phyloP scores from a whole-genome alignment of 2,329 filamentous ascomycete species.

The Pseudovirgaria hyperparasitica region DNA sequence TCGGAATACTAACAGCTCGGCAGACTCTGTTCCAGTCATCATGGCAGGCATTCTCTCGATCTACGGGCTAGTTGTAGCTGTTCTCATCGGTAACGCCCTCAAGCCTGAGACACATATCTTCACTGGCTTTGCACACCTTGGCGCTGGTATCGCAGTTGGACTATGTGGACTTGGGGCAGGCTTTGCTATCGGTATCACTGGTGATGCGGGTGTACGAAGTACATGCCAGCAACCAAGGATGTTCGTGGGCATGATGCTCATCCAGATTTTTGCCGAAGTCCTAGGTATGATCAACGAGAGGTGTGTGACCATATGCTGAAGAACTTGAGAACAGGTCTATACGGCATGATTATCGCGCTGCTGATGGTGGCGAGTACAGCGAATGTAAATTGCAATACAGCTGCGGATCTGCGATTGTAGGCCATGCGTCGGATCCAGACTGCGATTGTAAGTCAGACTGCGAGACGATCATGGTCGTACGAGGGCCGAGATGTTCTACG shows the following conservation, averaged over 20 bases:
- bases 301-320: background rate
- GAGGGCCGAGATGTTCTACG: no score
- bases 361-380: no score
- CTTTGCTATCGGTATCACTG: conserved; percentile 51
- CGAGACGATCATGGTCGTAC: no score
- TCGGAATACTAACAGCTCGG: conserved; percentile 7
- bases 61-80: conserved; percentile 47
- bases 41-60: conserved; percentile 99
- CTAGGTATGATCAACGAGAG: conserved; percentile 57
- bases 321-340: conserved; percentile 56
- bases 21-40: conserved; percentile 98
- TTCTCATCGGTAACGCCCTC: conserved; percentile 41
- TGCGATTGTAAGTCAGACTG: no score
- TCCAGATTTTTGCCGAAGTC: conserved; percentile 99
- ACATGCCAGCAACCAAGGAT: conserved; percentile 73
- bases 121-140: conserved; percentile 40
- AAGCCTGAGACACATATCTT: conserved; percentile 34
- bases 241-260: conserved; percentile 96
- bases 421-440: no score
- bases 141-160: conserved; percentile 46
- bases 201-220: conserved; percentile 79
- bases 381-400: no score
- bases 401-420: no score
- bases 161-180: conserved; percentile 86
- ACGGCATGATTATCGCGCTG: conserved; percentile 95